These are phyloP conservation scores for Apostasia ramifera DNA, from an alignment of 106 monocot species.

Conservation along the genomic window DNA sequence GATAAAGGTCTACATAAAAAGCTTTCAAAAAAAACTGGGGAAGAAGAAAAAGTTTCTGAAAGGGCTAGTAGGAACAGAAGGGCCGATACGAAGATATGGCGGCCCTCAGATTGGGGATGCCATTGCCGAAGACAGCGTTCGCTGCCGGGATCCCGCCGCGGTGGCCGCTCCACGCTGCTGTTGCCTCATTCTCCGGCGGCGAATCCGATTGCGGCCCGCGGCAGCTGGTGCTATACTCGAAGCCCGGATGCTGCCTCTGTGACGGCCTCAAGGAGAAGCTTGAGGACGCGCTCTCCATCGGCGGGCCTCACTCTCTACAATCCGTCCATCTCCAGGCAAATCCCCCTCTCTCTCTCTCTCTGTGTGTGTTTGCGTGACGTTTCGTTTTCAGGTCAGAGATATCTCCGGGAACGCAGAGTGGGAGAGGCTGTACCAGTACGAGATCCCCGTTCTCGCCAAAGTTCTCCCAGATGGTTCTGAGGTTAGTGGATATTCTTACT, in stretches of 20 bases:
- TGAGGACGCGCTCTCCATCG: slow-evolving; percentile 58
- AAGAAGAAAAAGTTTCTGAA: no score
- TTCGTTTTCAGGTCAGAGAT: slow-evolving; percentile 47
- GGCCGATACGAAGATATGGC: not conserved
- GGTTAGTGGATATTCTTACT: slow-evolving; percentile 18
- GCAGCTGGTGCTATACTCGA: slow-evolving; percentile 80
- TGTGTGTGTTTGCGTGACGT: not conserved
- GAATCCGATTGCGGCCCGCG: not conserved
- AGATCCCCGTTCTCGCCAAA: slow-evolving; percentile 81
- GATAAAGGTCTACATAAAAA: no score
- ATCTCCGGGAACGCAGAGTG: slow-evolving; percentile 68
- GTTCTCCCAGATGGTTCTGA: slow-evolving; percentile 79
- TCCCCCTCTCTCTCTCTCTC: not conserved
- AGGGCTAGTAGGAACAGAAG: no score
- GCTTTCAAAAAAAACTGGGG: no score
- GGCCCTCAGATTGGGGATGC: not conserved
- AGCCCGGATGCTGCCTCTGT: slow-evolving; percentile 94
- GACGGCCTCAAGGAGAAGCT: slow-evolving; percentile 98
- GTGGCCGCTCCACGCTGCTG: not conserved
- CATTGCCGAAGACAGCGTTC: not conserved
- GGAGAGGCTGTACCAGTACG: slow-evolving; percentile 89
- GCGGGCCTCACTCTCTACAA: slow-evolving; percentile 42
- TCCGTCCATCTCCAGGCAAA: slow-evolving; percentile 60
- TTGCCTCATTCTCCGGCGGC: not conserved
- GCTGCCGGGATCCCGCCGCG: not conserved